Evolutionary conservation across 2,329 filamentous ascomycete species (phyloP), one percentile per base, ranked within the genome.

Genomic region (Alternaria brassicicola): DNA sequence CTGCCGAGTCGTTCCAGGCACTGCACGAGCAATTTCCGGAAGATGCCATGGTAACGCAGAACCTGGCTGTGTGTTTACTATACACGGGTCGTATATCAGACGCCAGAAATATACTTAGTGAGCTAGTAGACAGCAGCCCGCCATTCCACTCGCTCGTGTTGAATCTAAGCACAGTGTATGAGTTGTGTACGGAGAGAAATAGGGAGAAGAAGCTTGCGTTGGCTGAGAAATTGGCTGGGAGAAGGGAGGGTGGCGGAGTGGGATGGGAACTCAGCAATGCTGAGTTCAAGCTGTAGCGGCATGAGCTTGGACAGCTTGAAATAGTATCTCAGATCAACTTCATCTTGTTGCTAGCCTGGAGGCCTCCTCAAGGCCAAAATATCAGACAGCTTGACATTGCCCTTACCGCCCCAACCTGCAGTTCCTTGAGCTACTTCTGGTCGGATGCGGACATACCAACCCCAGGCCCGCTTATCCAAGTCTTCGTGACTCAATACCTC

Each of bases 111-210:
- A 78, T 91, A 1, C 80, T 97, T 3, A 89, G 94, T 69, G 78
- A 79, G 0, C 78, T 96, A 10, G 81, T 93, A 0, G 82, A 86
- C 3, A 75, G 81, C 0, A 86, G 88, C 0, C 62, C 67, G 9
- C 69, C 76, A 0, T 97, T 94, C 57, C 88, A 91, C 62, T 91
- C 91, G 0, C 79, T 97, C 2, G 85, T 96, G 0, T 96, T 97
- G 78, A 98, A 98, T 74, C 78, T 99, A 12, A 88, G 89, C 10
- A 98, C 94, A 0, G 86, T 97, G 68, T 98, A 96, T 74, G 95
- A 98, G 78, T 83, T 98, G 7, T 95, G 91, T 73, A 93, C 91
- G 0, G 93, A 98, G 68, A 85, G 86, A 61, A 86, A 91, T 39
- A 82, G 86, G 47, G 84, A 84, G 12, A 78, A 90, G 67, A 98